Evolutionary conservation across 257 asterid genomes (phyloP).

Genomic region (Solanum dulcamara): DNA sequence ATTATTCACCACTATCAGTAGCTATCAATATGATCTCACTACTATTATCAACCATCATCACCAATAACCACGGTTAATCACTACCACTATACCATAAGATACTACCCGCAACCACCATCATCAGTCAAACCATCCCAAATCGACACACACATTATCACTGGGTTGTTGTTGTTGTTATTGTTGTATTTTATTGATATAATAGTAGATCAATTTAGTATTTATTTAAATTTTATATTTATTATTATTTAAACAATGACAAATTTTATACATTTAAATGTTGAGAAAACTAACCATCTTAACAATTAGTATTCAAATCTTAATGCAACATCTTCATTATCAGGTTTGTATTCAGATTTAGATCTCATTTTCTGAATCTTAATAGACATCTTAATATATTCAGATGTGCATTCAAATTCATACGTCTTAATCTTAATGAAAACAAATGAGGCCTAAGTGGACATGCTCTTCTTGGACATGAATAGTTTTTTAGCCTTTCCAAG

Average conservation of each 20-base stretch:
- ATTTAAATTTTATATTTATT: too few relatives aligned
- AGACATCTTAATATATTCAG: too few relatives aligned
- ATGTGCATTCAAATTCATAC: background rate
- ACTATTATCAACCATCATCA: background rate
- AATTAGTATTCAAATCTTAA: background rate
- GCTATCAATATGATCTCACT: background rate
- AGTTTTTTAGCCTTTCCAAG: background rate
- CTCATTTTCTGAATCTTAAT: too few relatives aligned
- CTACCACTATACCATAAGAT: background rate
- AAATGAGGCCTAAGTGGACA: constrained; percentile 17
- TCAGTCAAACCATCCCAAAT: background rate
- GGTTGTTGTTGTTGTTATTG: too few relatives aligned
- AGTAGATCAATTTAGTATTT: too few relatives aligned
- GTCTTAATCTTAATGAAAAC: background rate
- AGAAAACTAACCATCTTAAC: background rate
- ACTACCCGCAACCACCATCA: background rate
- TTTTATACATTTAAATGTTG: background rate
- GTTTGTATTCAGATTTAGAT: background rate
- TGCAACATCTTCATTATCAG: background rate
- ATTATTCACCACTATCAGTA: background rate
- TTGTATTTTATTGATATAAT: too few relatives aligned
- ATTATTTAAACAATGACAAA: background rate
- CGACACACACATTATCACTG: background rate
- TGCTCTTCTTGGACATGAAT: constrained; percentile 19
- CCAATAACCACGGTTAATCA: background rate